Percentiles rank a stretch among this genome's conserved stretches.
These are phyloP conservation scores for Solanum ossicruentum DNA, from an alignment of 257 asterid genomes.

Conservation along the genomic window DNA sequence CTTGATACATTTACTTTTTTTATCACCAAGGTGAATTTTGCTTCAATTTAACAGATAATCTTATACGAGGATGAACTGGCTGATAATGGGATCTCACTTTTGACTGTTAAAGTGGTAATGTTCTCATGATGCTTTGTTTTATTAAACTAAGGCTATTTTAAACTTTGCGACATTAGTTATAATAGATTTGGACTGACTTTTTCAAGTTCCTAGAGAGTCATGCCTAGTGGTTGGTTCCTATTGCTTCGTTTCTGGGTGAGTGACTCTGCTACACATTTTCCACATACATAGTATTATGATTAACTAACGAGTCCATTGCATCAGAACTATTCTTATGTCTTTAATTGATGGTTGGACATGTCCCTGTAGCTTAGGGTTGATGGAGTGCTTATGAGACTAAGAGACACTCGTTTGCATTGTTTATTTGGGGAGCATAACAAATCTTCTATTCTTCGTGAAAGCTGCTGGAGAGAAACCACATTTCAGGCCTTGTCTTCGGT, in stretches of 20 bases:
- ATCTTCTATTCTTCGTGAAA: slow-evolving; percentile 67
- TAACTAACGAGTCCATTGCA: background rate
- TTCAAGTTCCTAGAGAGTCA: slow-evolving; percentile 74
- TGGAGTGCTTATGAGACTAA: slow-evolving; percentile 92
- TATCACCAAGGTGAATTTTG: background rate
- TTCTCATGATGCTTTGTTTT: background rate
- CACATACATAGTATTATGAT: background rate
- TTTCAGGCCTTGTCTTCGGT: slow-evolving; percentile 56
- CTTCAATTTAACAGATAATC: slow-evolving; percentile 42
- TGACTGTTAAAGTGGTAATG: slow-evolving; percentile 92
- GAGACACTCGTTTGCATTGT: slow-evolving; percentile 96
- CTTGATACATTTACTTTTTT: background rate
- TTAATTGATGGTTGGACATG: background rate
- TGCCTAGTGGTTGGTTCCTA: slow-evolving; percentile 97
- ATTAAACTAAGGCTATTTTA: background rate
- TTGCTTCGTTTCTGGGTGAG: slow-evolving; percentile 98
- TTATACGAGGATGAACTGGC: slow-evolving; percentile 96
- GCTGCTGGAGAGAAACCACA: slow-evolving; percentile 87
- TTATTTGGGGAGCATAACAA: slow-evolving; percentile 32
- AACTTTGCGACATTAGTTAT: background rate
- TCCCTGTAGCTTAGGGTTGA: slow-evolving; percentile 83
- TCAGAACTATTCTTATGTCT: background rate
- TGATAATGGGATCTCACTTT: slow-evolving; percentile 88
- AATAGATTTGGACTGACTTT: slow-evolving; percentile 1
- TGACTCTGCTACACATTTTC: background rate